Evolutionary conservation across 495 filamentous ascomycete species (phyloP), one percentile per base, ranked within the genome.

Genomic region (Tetracladium setigerum): DNA sequence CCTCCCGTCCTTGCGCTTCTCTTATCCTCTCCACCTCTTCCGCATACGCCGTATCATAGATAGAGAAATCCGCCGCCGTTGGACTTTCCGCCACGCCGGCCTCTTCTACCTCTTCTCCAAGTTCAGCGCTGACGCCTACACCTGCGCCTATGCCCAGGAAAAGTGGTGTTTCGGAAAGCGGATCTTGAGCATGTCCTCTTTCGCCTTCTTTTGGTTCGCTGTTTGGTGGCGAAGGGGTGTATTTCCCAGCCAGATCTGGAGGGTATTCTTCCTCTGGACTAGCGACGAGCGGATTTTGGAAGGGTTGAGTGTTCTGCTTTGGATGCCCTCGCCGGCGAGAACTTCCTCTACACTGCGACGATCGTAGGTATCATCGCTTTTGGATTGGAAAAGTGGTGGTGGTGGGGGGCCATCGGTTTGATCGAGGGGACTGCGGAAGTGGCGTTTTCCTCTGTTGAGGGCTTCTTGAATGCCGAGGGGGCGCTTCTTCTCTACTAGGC

Each of bases 11-110:
- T 39, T 61, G 54, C 14, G 54, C 42, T 4, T 40, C 41, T 16
- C 55, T 38, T 57, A 95, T 94, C 9, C 84, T 78, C 44, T 85
- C 77, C 10, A 95, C 75, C 69, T 95, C 87, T 40, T 80, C 69
- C 34, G 84, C 77, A 56, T 95, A 97, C 4, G 91, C 91, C 0
- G 74, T 79, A 53, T 95, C 88, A 59, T 95, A 96, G 37, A 95
- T 81, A 54, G 90, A 80, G 52, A 87, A 84, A 37, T 91, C 86
- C 5, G 83, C 83, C 7, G 79, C 82, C 1, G 79, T 78, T 8
- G 89, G 90, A 8, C 84, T 89, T 57, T 95, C 89, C 44, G 85
- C 85, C 34, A 96, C 81, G 14, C 83, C 42, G n/a, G 73, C 47
- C 4, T 57, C 56, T 58, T 47, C 24, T 52, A 58, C 30, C 38